phyloP scores from a whole-genome alignment of 306 rosid species.

The Trichosanthes truncata region DNA sequence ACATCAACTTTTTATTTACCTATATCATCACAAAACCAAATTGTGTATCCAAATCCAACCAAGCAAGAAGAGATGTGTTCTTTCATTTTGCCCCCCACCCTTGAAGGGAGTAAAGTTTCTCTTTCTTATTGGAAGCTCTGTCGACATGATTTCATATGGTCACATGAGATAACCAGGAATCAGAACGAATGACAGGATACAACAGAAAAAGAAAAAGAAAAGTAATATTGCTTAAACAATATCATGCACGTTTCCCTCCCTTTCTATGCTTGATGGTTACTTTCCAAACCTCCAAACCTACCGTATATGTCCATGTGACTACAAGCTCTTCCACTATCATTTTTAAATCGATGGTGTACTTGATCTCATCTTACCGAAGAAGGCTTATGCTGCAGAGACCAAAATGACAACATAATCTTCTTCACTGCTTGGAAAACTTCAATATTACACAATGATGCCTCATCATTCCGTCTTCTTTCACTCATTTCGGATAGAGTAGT shows the following conservation, averaged over 20 bases:
- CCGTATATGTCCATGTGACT: neutral
- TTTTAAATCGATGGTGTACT: neutral
- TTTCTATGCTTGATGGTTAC: neutral
- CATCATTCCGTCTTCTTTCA: constrained; percentile 22
- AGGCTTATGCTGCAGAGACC: constrained; percentile 9
- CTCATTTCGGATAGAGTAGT: constrained; percentile 82
- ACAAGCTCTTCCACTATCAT: neutral
- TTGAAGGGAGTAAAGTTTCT: neutral
- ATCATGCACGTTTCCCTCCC: neutral
- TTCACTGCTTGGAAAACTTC: neutral
- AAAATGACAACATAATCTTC: constrained; percentile 12
- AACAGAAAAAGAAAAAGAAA: neutral
- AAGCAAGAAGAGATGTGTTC: neutral
- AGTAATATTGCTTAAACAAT: neutral
- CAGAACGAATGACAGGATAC: neutral
- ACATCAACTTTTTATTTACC: neutral
- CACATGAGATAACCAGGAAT: constrained; percentile 1
- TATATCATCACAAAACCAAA: constrained; percentile 11
- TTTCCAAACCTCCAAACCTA: neutral
- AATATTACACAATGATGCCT: neutral
- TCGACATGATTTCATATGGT: constrained; percentile 1
- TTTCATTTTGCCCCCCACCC: neutral
- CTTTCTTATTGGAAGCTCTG: neutral
- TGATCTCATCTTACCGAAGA: neutral
- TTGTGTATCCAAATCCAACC: constrained; percentile 1